phyloP scores from a whole-genome alignment of 1,284 basidiomycete species.

The Cryptococcus maquisensis region DNA sequence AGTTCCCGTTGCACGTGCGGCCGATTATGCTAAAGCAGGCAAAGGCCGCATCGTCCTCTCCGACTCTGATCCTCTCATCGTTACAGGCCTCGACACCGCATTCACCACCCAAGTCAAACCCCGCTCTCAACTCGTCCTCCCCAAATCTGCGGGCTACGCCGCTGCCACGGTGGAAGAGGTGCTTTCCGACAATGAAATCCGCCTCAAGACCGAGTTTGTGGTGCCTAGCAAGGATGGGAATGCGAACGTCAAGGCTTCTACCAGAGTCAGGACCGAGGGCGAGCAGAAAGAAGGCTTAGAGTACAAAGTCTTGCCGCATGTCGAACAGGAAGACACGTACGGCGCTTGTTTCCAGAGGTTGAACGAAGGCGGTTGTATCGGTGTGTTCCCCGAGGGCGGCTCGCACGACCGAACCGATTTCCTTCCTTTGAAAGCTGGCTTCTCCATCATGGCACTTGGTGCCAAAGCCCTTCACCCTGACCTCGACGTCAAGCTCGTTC shows the following conservation, averaged over 20 bases:
- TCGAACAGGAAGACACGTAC: conserved; percentile 95
- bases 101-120: conserved; percentile 76
- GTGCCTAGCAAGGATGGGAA: conserved; percentile 47
- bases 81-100: conserved; percentile 71
- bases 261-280: conserved; percentile 65
- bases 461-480: conserved; percentile 89
- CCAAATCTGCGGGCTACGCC: conserved; percentile 72
- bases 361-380: conserved; percentile 81
- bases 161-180: conserved; percentile 84
- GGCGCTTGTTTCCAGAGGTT: conserved; percentile 85
- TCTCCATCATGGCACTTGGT: conserved; percentile 95
- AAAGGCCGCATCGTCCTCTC: conserved; percentile 70
- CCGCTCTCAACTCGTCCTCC: conserved; percentile 81
- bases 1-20: conserved; percentile 93
- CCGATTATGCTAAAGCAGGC: conserved; percentile 78
- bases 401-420: conserved; percentile 95
- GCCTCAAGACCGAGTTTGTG: conserved; percentile 80
- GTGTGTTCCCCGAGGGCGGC: conserved; percentile 96
- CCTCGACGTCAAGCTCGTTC: conserved; percentile 84
- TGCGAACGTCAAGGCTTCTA: conserved; percentile 67
- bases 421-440: conserved; percentile 90
- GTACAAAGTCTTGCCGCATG: conserved; percentile 74
- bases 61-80: conserved; percentile 67
- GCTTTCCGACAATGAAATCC: conserved; percentile 75
- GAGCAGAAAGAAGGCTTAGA: conserved; percentile 56